phyloP scores from a whole-genome alignment of 2,329 filamentous ascomycete genomes.

The Leptodontidium sp. region DNA sequence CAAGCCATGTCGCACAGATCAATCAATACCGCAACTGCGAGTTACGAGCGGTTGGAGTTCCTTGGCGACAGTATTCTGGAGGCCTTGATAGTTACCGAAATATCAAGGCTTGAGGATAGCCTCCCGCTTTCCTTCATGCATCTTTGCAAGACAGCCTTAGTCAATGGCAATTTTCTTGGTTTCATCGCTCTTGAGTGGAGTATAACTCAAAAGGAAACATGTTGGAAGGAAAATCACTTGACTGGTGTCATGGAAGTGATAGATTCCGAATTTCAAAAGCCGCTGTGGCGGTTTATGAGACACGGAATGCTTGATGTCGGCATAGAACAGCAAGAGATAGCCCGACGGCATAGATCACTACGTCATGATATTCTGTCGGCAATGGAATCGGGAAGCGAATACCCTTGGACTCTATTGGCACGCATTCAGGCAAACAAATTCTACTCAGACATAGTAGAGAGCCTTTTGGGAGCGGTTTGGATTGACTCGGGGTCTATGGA shows the following conservation, averaged over 20 bases:
- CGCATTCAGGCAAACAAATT: conserved; percentile 74
- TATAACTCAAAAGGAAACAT: conserved; percentile 20
- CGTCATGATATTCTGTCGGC: conserved; percentile 16
- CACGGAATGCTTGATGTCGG: conserved; percentile 18
- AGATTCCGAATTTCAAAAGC: conserved; percentile 17
- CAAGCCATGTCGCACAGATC: conserved; percentile 84
- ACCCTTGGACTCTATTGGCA: conserved; percentile 79
- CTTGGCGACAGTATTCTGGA: conserved; percentile 87
- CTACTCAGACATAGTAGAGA: conserved; percentile 83
- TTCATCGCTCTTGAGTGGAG: conserved; percentile 70
- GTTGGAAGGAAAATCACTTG: conserved; percentile 15
- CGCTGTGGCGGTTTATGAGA: conserved; percentile 54
- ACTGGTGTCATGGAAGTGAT: conserved; percentile 11
- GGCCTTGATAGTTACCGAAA: conserved; percentile 68
- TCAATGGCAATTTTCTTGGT: conserved; percentile 79
- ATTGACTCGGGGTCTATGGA: conserved; percentile 59
- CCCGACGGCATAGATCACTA: conserved; percentile 12
- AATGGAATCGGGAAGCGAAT: conserved; percentile 53
- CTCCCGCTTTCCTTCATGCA: conserved; percentile 71
- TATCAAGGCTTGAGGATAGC: conserved; percentile 56
- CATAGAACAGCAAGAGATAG: conserved; percentile 15
- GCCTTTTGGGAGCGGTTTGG: conserved; percentile 80
- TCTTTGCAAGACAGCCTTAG: conserved; percentile 74
- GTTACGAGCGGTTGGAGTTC: conserved; percentile 80
- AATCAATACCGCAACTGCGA: conserved; percentile 12